Percentiles rank a stretch among this genome's conserved stretches.
These are phyloP conservation scores for Gastrodia elata DNA, from an alignment of 106 monocot genomes.

Conservation along the genomic window DNA sequence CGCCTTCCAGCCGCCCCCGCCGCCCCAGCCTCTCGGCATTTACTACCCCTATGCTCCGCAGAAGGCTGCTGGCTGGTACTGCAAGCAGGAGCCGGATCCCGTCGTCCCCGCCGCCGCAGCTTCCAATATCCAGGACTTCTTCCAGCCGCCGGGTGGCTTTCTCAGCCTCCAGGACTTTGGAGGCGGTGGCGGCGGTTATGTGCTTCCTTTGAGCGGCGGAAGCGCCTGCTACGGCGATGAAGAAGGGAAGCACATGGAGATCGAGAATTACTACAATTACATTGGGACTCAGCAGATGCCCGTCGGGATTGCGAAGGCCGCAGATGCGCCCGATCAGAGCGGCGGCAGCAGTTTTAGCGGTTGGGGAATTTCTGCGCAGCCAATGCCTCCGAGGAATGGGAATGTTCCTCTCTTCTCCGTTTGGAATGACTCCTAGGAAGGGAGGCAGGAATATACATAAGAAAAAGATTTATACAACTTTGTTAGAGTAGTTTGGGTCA, in stretches of 20 bases:
- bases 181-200: no score
- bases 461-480: background rate
- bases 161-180: constrained; percentile 21
- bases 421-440: constrained; percentile 59
- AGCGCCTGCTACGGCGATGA: constrained; percentile 19
- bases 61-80: constrained; percentile 53
- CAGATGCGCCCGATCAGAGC: constrained; percentile 5
- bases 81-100: constrained; percentile 65
- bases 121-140: constrained; percentile 50
- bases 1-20: constrained; percentile 36
- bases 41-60: constrained; percentile 16
- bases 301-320: constrained; percentile 11
- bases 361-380: constrained; percentile 12
- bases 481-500: constrained; percentile 6
- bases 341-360: background rate
- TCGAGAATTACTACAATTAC: constrained; percentile 30
- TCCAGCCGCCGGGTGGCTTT: constrained; percentile 32
- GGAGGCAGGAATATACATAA: background rate
- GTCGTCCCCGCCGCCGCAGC: constrained; percentile 11
- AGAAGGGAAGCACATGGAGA: constrained; percentile 31
- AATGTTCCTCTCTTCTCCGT: constrained; percentile 43
- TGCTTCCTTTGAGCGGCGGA: constrained; percentile 26
- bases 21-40: constrained; percentile 24
- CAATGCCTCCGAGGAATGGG: constrained; percentile 5
- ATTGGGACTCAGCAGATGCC: constrained; percentile 24